Percentiles rank a stretch among this genome's conserved stretches.
Conservation (phyloP, 129 eudicot genomes). For the Escallonia herrerae region DNA sequence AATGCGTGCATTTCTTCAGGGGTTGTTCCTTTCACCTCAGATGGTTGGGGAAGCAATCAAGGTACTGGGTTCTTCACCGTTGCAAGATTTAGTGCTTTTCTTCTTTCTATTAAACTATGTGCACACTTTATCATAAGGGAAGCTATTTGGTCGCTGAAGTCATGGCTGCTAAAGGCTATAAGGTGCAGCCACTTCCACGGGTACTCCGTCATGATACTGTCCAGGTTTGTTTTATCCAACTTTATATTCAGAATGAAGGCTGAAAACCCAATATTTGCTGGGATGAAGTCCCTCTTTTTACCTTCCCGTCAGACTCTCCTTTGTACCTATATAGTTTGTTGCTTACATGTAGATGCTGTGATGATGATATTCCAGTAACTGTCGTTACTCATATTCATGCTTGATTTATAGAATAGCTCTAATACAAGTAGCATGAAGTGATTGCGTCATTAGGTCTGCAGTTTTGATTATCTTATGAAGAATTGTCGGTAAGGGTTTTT, state of each 20-base stretch:
- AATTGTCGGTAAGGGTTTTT: neutral
- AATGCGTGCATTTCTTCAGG: slow-evolving; percentile 86
- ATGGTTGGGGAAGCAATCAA: slow-evolving; percentile 99
- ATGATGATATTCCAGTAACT: neutral
- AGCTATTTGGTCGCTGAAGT: slow-evolving; percentile 82
- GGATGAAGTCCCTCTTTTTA: neutral
- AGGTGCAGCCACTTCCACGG: slow-evolving; percentile 83
- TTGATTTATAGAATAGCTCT: neutral
- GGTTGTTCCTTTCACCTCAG: slow-evolving; percentile 90
- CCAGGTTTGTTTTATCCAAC: slow-evolving; percentile 43
- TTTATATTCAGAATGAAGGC: neutral
- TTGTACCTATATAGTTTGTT: no score
- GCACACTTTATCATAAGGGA: slow-evolving; percentile 46
- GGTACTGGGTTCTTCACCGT: slow-evolving; percentile 31
- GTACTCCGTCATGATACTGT: slow-evolving; percentile 79
- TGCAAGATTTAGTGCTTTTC: neutral
- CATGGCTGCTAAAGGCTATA: slow-evolving; percentile 73
- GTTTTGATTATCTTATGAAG: neutral
- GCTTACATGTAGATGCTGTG: neutral
- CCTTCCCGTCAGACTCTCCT: neutral
- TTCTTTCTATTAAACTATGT: slow-evolving; percentile 1
- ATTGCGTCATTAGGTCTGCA: neutral
- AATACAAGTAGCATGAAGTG: neutral
- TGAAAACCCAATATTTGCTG: neutral
- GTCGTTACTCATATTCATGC: neutral